Evolutionary conservation across 495 filamentous ascomycete genomes (phyloP).

Genomic region (Tuber calosporum): DNA sequence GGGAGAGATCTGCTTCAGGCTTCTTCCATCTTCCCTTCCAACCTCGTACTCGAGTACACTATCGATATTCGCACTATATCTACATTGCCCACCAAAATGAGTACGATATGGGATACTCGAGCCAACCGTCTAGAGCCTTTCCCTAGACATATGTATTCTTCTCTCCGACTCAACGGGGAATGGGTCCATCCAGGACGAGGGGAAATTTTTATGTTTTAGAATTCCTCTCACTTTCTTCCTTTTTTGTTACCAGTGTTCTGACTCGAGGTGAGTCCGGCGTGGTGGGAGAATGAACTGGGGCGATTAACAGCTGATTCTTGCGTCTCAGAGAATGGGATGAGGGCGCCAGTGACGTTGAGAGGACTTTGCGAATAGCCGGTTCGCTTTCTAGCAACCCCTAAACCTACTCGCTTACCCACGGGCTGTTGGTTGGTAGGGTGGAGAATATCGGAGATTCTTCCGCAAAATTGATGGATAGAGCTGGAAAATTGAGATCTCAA

Average conservation of each 20-base stretch:
- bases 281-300: not conserved
- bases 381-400: not conserved
- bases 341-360: not conserved
- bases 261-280: not conserved
- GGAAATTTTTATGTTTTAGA: not conserved
- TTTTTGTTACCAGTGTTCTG: not conserved
- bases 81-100: not conserved
- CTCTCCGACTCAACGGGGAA: not conserved
- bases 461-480: not conserved
- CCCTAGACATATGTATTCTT: too few species aligned
- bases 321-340: not conserved
- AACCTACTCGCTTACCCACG: not conserved
- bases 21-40: not conserved
- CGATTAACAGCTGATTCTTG: not conserved
- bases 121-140: not conserved
- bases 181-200: conserved; percentile 8
- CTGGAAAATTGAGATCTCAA: too few species aligned
- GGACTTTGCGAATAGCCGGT: not conserved
- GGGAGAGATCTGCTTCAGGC: not conserved
- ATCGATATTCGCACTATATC: not conserved
- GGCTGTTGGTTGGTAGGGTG: not conserved
- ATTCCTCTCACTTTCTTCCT: not conserved
- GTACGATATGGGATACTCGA: not conserved
- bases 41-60: not conserved
- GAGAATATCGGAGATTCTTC: not conserved